Base-by-base conservation (phyloP, 2,329 filamentous ascomycete species). In the Tolypocladium tundrense region DNA sequence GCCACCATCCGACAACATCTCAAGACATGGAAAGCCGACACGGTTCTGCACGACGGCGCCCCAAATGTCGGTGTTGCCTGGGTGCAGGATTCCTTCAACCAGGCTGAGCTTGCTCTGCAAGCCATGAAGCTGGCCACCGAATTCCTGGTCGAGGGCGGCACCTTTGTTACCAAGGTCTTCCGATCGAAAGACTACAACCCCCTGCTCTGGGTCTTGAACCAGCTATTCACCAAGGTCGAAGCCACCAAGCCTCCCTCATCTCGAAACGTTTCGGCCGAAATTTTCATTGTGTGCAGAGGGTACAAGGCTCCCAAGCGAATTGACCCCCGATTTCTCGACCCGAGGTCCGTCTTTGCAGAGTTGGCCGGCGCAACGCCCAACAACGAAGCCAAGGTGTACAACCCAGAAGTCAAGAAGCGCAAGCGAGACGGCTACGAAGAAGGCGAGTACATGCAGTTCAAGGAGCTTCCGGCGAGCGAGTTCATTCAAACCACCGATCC, bases 341-440 rank as follows among this genome's bases (percentile, higher is more conserved):
- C 94, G 7, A 85, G 85, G 63, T 85, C 88, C 58, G 94, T 97
- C 37, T 99, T 99, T 68, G 92, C 92, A 39, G 94, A 99, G 72
- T 77, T 97, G n/a, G 79, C 88, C 39, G 90, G 88, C 58, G 85
- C 89, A 1, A 88, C 87, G 0, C 91, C 91, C 1, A 99, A 97
- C 73, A 95, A 97, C 65, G 94, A 99, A 72, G 94, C 94, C 43
- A 96, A 96, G 72, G 94, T 99, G 2, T 99, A 93, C 79, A 97
- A 99, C 64, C 94, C 94, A 0, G 94, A 99, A 70, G 80, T 90
- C 69, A 99, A 97, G 81, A 99, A 97, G 84, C 81, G 94, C 59
- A 97, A 97, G 83, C 82, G 94, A 78, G 93, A 96, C 51, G 94
- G 94, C 79, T 99, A 99, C 64, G 93, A 97, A 64, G 94, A 99